Conservation (phyloP, 371 early-diverging fungal genomes). For the Rhizomucor miehei region DNA sequence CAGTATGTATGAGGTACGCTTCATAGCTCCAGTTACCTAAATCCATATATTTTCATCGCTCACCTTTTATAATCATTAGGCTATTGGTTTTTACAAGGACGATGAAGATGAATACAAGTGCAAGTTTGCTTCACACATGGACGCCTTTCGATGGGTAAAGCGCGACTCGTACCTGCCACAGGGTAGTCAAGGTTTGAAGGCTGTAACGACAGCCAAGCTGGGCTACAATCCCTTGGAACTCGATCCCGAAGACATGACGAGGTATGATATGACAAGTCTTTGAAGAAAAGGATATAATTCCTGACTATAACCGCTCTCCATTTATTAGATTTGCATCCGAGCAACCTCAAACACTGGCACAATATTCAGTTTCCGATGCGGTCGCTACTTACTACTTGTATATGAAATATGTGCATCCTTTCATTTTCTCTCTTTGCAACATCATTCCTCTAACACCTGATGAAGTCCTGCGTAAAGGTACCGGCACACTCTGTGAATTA, state of each 20-base stretch:
- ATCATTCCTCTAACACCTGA: conserved; percentile 98
- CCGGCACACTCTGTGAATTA: conserved; percentile 98
- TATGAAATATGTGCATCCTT: conserved; percentile 99
- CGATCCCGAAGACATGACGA: conserved; percentile 99
- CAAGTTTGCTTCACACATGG: conserved; percentile 96
- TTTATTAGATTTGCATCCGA: conserved; percentile 78
- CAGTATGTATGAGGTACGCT: conserved; percentile 66
- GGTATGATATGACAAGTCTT: conserved; percentile 19
- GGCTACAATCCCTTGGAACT: conserved; percentile 99
- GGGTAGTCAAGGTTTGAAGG: conserved; percentile 97
- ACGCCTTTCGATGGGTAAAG: conserved; percentile 99
- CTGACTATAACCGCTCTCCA: neutral
- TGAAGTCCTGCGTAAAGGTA: conserved; percentile 96
- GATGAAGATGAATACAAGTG: conserved; percentile 87
- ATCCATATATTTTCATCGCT: too few species aligned
- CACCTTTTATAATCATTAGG: too few species aligned
- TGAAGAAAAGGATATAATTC: conserved; percentile 3
- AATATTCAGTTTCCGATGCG: conserved; percentile 99
- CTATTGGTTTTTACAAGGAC: conserved; percentile 85
- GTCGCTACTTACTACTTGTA: conserved; percentile 99
- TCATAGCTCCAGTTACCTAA: too few species aligned
- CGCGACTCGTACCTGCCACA: conserved; percentile 99
- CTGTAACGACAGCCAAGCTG: conserved; percentile 96
- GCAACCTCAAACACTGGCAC: conserved; percentile 95
- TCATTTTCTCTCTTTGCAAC: conserved; percentile 99